Evolutionary conservation across 768 basidiomycete species (phyloP).

Genomic region (Rhodosporidiobolus odoratus): DNA sequence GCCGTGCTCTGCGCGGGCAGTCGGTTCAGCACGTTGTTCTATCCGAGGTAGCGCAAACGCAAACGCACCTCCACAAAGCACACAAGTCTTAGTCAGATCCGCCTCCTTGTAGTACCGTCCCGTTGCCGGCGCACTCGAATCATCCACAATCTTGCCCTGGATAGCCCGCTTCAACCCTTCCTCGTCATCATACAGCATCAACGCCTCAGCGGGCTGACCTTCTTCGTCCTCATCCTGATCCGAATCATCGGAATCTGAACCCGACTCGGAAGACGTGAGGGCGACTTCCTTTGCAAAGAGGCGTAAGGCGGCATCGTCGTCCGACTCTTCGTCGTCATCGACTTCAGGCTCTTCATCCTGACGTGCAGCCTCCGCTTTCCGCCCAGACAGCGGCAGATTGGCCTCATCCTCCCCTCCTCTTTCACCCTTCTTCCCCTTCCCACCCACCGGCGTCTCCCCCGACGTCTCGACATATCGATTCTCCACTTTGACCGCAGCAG

Average conservation of each 20-base stretch:
- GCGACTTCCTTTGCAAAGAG: constrained; percentile 30
- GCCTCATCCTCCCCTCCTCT: neutral
- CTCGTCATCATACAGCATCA: constrained; percentile 31
- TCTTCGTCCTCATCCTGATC: constrained; percentile 3
- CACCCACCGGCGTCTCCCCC: neutral
- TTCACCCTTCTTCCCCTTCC: neutral
- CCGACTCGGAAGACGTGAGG: constrained; percentile 13
- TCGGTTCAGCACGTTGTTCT: neutral
- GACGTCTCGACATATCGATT: constrained; percentile 8
- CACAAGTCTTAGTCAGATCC: constrained; percentile 35
- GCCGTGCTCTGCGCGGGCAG: constrained; percentile 14
- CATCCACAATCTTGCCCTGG: constrained; percentile 34
- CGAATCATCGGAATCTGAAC: neutral
- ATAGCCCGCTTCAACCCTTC: constrained; percentile 29
- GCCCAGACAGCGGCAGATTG: neutral
- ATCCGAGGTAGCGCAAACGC: neutral
- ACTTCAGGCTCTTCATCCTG: neutral
- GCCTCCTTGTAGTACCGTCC: constrained; percentile 38
- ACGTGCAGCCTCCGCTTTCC: neutral
- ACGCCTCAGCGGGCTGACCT: neutral
- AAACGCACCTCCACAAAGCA: constrained; percentile 35
- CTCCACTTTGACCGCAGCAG: constrained; percentile 15
- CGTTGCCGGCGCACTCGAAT: constrained; percentile 27
- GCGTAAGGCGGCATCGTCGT: constrained; percentile 23
- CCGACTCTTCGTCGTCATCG: neutral